Evolutionary conservation across 2,329 filamentous ascomycete species (phyloP).

Genomic region (Cytospora mali): DNA sequence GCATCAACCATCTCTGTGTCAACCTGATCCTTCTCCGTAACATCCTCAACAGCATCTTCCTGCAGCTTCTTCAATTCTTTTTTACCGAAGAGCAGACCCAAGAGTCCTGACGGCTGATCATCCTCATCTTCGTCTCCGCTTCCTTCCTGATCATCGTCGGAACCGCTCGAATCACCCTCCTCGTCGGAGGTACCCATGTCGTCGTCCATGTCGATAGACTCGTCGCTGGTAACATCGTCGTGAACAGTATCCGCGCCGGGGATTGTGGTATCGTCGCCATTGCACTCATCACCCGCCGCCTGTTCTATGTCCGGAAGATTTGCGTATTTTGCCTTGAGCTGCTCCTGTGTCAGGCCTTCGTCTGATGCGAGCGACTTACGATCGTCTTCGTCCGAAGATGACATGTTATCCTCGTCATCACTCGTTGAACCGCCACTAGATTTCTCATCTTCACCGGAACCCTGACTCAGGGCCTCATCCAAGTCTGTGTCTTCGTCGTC

Average conservation of each 20-base stretch:
- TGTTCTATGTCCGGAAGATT: slow-evolving; percentile 56
- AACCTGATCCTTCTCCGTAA: slow-evolving; percentile 31
- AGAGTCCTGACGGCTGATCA: slow-evolving; percentile 49
- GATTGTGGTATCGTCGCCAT: slow-evolving; percentile 30
- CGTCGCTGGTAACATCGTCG: slow-evolving; percentile 59
- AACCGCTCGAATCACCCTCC: slow-evolving; percentile 47
- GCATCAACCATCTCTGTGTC: slow-evolving; percentile 29
- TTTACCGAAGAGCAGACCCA: slow-evolving; percentile 62
- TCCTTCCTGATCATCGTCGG: slow-evolving; percentile 46
- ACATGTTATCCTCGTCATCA: slow-evolving; percentile 62
- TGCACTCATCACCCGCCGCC: slow-evolving; percentile 34
- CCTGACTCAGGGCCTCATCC: slow-evolving; percentile 35
- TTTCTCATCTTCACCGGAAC: slow-evolving; percentile 38
- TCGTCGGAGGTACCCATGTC: slow-evolving; percentile 63
- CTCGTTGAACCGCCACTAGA: slow-evolving; percentile 40
- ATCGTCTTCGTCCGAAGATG: slow-evolving; percentile 64
- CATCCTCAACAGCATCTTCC: slow-evolving; percentile 39
- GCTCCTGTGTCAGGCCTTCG: slow-evolving; percentile 68
- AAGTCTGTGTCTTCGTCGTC: slow-evolving; percentile 46
- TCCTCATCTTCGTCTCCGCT: slow-evolving; percentile 45
- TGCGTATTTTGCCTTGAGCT: slow-evolving; percentile 70
- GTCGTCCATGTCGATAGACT: slow-evolving; percentile 70
- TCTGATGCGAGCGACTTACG: slow-evolving; percentile 56
- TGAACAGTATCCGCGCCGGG: slow-evolving; percentile 35
- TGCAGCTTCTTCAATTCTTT: slow-evolving; percentile 58